Conservation (phyloP, 2,329 filamentous ascomycete species). For the Penicillium polonicum region DNA sequence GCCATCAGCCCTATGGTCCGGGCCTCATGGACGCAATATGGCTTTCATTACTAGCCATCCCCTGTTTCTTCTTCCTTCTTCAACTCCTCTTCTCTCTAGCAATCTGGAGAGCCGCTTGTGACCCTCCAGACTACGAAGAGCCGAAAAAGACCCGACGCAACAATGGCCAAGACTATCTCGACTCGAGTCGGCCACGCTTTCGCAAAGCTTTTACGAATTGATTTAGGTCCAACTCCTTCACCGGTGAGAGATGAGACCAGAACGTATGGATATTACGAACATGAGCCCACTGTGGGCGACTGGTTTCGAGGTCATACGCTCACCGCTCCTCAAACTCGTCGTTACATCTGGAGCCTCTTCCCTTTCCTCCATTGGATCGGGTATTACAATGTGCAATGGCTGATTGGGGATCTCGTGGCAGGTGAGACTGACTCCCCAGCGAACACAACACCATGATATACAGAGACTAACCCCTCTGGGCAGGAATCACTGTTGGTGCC, state of each 20-base stretch:
- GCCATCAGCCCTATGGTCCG: neutral
- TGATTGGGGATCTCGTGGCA: conserved; percentile 79
- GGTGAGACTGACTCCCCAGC: conserved; percentile 35
- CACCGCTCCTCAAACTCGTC: conserved; percentile 49
- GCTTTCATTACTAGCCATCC: neutral
- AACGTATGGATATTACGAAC: conserved; percentile 63
- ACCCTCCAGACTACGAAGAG: neutral
- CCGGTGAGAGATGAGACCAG: conserved; percentile 20
- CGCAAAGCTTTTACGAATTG: conserved; percentile 1
- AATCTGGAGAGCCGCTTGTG: neutral
- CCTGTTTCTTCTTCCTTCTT: conserved; percentile 1
- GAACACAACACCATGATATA: neutral
- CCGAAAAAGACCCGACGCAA: conserved; percentile 1
- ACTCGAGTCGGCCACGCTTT: conserved; percentile 10
- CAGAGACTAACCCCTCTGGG: neutral
- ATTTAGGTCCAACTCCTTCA: neutral
- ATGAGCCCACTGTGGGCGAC: conserved; percentile 69
- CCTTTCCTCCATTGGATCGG: conserved; percentile 81
- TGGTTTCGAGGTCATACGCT: conserved; percentile 67
- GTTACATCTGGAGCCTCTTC: conserved; percentile 70
- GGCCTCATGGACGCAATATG: neutral
- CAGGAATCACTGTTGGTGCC: conserved; percentile 61
- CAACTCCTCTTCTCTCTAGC: conserved; percentile 3
- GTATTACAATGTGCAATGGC: conserved; percentile 83
- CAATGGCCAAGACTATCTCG: conserved; percentile 7